These are phyloP conservation scores for Ampelomyces quisqualis DNA, from an alignment of 2,329 filamentous ascomycete genomes.

Conservation along the genomic window DNA sequence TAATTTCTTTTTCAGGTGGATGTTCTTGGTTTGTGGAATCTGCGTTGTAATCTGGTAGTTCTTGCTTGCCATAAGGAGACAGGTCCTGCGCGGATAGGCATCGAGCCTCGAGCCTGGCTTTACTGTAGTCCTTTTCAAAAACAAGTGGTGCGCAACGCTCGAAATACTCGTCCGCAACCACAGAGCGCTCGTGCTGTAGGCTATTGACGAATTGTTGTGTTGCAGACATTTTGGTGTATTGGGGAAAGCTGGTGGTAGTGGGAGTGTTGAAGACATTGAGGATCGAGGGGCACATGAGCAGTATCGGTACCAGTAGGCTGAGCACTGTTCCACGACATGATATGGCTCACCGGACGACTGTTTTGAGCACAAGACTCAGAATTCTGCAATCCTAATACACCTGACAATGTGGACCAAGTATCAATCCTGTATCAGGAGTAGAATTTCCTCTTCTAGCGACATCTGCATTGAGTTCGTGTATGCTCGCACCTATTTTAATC, in stretches of 20 bases:
- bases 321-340: neutral
- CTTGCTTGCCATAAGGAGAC: neutral
- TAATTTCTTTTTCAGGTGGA: too few relatives aligned
- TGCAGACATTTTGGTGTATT: neutral
- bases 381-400: too few relatives aligned
- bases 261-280: neutral
- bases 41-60: too few relatives aligned
- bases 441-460: too few relatives aligned
- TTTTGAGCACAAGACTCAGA: too few relatives aligned
- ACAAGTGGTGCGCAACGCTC: neutral
- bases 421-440: too few relatives aligned
- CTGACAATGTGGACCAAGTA: too few relatives aligned
- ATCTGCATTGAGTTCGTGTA: too few relatives aligned
- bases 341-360: neutral
- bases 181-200: neutral
- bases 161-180: neutral
- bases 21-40: too few relatives aligned
- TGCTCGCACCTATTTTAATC: too few relatives aligned
- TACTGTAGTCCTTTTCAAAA: neutral
- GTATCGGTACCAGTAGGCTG: neutral
- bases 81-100: neutral
- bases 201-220: neutral
- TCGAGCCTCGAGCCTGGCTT: neutral
- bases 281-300: neutral
- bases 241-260: neutral